A percentile compares a stretch with the other conserved stretches of the same genome.
These are phyloP conservation scores for Solanum rostratum DNA, from an alignment of 257 asterid genomes.

Conservation along the genomic window DNA sequence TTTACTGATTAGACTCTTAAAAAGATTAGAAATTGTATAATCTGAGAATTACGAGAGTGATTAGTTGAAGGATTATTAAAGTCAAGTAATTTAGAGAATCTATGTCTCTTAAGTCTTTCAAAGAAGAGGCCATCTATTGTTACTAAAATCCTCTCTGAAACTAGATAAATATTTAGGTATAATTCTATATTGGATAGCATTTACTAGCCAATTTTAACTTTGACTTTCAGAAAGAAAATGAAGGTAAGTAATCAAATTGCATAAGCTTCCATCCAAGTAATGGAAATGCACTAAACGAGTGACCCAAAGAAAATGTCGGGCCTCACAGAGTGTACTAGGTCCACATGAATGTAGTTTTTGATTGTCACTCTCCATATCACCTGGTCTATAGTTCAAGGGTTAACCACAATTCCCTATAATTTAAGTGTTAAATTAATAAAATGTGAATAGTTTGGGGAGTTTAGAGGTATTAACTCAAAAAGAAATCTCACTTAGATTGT, in stretches of 20 bases:
- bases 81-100: neutral
- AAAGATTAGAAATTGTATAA: neutral
- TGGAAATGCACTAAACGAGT: neutral
- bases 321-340: neutral
- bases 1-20: neutral
- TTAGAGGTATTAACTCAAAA: neutral
- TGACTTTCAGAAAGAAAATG: neutral
- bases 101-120: neutral
- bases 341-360: neutral
- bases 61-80: neutral
- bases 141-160: neutral
- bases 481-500: neutral
- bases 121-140: neutral
- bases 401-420: neutral
- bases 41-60: neutral
- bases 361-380: neutral
- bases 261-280: neutral
- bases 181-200: neutral
- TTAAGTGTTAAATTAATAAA: neutral
- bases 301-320: neutral
- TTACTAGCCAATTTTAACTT: neutral
- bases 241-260: neutral
- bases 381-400: neutral
- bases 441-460: neutral
- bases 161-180: neutral